Evolutionary conservation across 1,284 basidiomycete genomes (phyloP), one percentile per base, ranked within the genome.

Genomic region (Cutaneotrichosporon sp.): DNA sequence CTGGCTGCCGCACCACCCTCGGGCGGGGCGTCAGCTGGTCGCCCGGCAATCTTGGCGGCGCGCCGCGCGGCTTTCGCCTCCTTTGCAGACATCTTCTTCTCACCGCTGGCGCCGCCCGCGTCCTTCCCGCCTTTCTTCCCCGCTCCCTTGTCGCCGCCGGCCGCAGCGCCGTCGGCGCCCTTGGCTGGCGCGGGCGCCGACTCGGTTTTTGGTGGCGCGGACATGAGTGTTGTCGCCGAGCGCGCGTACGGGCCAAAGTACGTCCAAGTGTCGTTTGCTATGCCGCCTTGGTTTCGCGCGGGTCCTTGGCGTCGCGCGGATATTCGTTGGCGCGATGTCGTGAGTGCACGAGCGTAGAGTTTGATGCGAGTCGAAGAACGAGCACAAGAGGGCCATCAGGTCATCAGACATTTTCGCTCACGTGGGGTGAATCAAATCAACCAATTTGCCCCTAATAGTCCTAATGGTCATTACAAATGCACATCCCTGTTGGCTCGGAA

Each of bases 51-150:
- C 12, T 63, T 62, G 12, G 74, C 74, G 9, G 74, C 74, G 38
- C 74, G 60, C 52, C 70, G 72, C 43, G 69, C 71, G 59, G 72
- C 72, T 56, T 76, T 75, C 20, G 63, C 50, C 46, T 73, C 72
- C 53, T 75, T 76, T 33, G 70, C 70, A 1, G 68, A 65, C 50
- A 68, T 67, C 18, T 45, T 58, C 52, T 68, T 67, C 30, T 48
- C 53, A 18, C 22, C 41, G 17, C 23, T 23, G 12, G 15, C 33
- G 18, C 8, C 33, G 30, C n/a, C 30, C 8, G 42, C 42, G 40
- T 10, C 26, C 10, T 30, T 30, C 26, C 26, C 26, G 3, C 39
- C 15, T 12, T 43, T 18, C 39, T 51, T 46, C 18, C 26, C 50
- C 15, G 42, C 42, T 3, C 38, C 43, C 52, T 54, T 54, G 18